phyloP scores from a whole-genome alignment of 2,329 filamentous ascomycete species.

The Juglanconis sp. region DNA sequence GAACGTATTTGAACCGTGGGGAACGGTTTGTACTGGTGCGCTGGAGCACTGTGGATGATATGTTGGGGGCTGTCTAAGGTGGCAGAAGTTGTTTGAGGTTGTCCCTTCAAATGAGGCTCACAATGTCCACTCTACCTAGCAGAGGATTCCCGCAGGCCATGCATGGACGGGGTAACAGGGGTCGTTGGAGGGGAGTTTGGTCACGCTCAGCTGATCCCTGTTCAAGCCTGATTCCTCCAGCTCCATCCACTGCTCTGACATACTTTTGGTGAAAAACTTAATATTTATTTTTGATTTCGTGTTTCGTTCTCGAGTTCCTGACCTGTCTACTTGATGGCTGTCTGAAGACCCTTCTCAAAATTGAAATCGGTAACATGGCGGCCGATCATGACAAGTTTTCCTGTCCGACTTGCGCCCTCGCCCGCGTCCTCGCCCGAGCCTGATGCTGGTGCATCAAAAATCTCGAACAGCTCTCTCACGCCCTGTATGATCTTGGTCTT shows the following conservation, averaged over 20 bases:
- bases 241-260: too few species aligned
- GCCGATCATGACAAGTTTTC: conserved; percentile 65
- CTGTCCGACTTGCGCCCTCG: conserved; percentile 22
- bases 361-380: conserved; percentile 49
- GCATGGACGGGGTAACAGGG: not conserved
- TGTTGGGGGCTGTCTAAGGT: not conserved
- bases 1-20: not conserved
- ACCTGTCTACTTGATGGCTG: conserved; percentile 4
- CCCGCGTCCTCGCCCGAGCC: conserved; percentile 21
- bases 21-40: not conserved
- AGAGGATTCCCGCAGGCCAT: conserved; percentile 16
- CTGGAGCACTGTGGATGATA: not conserved
- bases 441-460: conserved; percentile 60
- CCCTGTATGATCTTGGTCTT: conserved; percentile 78
- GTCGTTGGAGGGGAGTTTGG: too few species aligned
- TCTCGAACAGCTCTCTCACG: conserved; percentile 90
- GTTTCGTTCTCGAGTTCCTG: too few species aligned
- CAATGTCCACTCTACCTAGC: conserved; percentile 11
- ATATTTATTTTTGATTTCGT: too few species aligned
- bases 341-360: conserved; percentile 43
- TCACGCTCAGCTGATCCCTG: not conserved
- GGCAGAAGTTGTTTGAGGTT: conserved; percentile 9
- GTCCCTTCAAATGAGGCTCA: conserved; percentile 9
- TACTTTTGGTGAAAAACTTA: too few species aligned
- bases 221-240: not conserved